Conservation (phyloP, 2,329 filamentous ascomycete species). For the Fusarium robinianum region DNA sequence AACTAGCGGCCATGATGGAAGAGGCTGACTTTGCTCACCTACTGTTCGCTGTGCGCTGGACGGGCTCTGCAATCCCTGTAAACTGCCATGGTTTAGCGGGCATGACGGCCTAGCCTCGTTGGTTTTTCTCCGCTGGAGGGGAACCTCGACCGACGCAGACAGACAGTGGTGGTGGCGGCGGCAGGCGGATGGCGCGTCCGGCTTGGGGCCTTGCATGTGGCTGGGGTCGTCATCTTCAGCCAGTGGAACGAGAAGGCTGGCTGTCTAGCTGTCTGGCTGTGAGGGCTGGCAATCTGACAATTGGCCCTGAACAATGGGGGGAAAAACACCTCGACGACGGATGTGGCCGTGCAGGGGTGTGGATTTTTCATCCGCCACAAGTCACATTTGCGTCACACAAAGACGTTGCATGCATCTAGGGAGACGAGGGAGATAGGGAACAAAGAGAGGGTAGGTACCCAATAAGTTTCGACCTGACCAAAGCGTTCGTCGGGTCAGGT, state of each 20-base stretch:
- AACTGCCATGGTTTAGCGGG: background rate
- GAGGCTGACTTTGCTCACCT: conserved; percentile 25
- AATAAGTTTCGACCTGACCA: conserved; percentile 17
- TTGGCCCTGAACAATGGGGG: conserved; percentile 3
- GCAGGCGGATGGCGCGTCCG: conserved; percentile 28
- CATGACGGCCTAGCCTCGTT: no score
- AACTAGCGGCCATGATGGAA: conserved; percentile 36
- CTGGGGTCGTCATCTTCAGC: no score
- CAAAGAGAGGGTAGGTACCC: no score
- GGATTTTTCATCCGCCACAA: conserved; percentile 11
- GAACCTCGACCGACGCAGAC: no score
- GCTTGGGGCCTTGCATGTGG: conserved; percentile 26
- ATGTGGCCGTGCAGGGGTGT: conserved; percentile 15
- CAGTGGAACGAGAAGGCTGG: no score
- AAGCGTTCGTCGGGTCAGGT: no score
- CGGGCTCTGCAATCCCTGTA: conserved; percentile 1
- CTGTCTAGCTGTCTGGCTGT: background rate
- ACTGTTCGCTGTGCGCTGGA: conserved; percentile 7
- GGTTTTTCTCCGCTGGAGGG: conserved; percentile 21
- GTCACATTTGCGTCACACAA: conserved; percentile 31
- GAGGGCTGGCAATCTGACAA: background rate
- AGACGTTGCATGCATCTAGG: conserved; percentile 18
- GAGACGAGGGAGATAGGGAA: no score
- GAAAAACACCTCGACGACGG: conserved; percentile 1
- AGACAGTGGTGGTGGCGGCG: no score